phyloP scores from a whole-genome alignment of 139 green algal species.

The Chlamydomonas sp. region DNA sequence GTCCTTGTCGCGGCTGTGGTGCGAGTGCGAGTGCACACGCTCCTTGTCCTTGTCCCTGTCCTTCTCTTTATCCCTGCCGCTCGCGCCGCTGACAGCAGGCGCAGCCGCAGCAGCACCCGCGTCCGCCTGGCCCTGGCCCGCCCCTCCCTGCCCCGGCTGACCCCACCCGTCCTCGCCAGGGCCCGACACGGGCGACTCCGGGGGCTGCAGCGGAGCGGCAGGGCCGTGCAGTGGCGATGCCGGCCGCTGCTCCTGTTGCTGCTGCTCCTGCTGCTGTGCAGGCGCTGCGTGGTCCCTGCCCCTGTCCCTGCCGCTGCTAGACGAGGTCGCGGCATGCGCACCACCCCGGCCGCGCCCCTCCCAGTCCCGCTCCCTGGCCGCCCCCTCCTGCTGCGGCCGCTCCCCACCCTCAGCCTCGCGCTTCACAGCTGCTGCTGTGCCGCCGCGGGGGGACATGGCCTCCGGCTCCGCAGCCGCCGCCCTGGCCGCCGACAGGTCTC shows the following conservation, averaged over 20 bases:
- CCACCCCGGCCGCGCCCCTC: background rate
- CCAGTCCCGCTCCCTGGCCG: background rate
- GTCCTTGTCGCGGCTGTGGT: background rate
- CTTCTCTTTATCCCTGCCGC: constrained; percentile 2
- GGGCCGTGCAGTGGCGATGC: no score
- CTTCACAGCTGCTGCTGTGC: background rate
- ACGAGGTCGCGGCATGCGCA: background rate
- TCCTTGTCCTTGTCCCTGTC: background rate
- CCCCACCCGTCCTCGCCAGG: no score
- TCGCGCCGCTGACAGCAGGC: background rate
- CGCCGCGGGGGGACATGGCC: no score
- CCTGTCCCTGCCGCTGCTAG: no score
- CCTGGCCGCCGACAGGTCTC: constrained; percentile 19
- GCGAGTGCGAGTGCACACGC: background rate
- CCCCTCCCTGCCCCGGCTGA: no score
- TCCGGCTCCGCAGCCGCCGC: background rate
- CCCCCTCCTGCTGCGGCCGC: background rate
- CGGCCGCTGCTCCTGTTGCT: background rate
- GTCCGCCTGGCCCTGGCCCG: no score
- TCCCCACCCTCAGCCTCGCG: background rate
- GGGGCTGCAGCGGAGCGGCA: no score
- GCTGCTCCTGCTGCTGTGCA: background rate
- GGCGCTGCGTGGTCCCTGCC: no score
- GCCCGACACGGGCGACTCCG: no score
- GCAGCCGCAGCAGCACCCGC: no score